A percentile compares a stretch with the other conserved stretches of the same genome.
phyloP scores from a whole-genome alignment of 2,329 filamentous ascomycete genomes.

The Cordyceps pruinosa region DNA sequence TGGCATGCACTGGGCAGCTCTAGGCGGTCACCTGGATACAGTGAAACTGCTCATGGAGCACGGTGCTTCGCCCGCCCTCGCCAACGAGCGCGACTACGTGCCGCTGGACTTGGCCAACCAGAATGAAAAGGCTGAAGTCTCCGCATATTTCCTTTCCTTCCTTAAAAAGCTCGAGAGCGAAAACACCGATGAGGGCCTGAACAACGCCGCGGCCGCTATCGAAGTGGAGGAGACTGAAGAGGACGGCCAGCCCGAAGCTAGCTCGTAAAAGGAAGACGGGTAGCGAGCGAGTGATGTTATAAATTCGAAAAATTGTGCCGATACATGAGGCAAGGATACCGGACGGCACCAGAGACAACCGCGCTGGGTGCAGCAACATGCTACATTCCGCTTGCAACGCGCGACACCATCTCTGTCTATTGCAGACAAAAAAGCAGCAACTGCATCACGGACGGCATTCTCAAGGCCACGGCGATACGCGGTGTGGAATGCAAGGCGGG shows the following conservation, averaged over 20 bases:
- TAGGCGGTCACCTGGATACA: conserved; percentile 77
- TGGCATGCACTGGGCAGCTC: conserved; percentile 84
- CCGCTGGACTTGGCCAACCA: conserved; percentile 68
- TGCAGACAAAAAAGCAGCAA: no score
- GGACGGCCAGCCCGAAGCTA: conserved; percentile 1
- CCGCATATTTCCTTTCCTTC: conserved; percentile 51
- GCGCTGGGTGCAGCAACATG: neutral
- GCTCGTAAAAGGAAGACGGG: neutral
- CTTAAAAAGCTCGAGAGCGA: conserved; percentile 41
- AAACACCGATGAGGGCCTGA: conserved; percentile 40
- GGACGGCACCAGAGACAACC: no score
- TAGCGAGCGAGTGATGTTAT: neutral
- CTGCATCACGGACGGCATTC: no score
- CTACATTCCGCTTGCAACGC: neutral
- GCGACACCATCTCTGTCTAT: neutral
- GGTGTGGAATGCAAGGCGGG: no score
- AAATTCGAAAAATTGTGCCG: neutral
- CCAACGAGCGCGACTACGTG: conserved; percentile 80
- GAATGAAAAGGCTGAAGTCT: conserved; percentile 59
- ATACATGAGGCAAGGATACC: neutral
- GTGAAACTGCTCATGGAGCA: conserved; percentile 71
- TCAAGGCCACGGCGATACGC: no score
- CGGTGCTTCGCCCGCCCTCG: conserved; percentile 69
- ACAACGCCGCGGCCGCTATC: conserved; percentile 30
- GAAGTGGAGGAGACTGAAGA: conserved; percentile 31